phyloP scores from a whole-genome alignment of 495 filamentous ascomycete genomes.

The Entonaema liquescens region DNA sequence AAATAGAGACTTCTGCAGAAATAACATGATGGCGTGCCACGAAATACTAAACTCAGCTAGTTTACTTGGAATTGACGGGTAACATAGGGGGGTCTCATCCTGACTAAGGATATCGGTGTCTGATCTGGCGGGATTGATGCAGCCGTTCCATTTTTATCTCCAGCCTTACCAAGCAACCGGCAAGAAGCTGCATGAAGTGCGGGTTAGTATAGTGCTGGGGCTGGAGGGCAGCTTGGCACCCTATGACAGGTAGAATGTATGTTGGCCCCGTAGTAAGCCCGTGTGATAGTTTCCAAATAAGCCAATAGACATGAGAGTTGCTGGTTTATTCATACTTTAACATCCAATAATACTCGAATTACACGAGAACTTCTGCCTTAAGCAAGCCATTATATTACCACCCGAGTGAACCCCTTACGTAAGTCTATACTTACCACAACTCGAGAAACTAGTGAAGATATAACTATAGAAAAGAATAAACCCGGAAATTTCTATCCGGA shows the following conservation, averaged over 20 bases:
- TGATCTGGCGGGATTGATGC: conserved; percentile 31
- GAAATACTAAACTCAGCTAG: conserved; percentile 6
- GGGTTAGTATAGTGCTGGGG: conserved; percentile 4
- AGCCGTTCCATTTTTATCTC: conserved; percentile 38
- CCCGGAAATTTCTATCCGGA: background rate
- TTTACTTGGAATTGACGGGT: conserved; percentile 49
- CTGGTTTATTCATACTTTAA: background rate
- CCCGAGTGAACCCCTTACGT: background rate
- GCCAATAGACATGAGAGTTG: background rate
- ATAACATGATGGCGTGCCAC: conserved; percentile 1
- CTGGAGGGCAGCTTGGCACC: conserved; percentile 7
- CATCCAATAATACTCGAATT: background rate
- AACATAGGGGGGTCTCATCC: conserved; percentile 55
- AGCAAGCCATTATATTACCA: background rate
- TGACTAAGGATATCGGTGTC: conserved; percentile 57
- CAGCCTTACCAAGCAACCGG: conserved; percentile 38
- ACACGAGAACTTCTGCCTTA: background rate
- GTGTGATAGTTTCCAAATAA: conserved; percentile 3
- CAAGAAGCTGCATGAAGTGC: conserved; percentile 26
- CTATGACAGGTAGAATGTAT: background rate
- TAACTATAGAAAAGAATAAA: background rate
- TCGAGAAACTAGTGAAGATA: background rate
- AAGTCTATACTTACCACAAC: background rate
- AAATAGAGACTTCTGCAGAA: conserved; percentile 5
- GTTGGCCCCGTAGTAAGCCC: conserved; percentile 14